Percentiles rank a stretch among this genome's conserved stretches.
Conservation (phyloP, 345 rosid species). For the Citrus unshiu region DNA sequence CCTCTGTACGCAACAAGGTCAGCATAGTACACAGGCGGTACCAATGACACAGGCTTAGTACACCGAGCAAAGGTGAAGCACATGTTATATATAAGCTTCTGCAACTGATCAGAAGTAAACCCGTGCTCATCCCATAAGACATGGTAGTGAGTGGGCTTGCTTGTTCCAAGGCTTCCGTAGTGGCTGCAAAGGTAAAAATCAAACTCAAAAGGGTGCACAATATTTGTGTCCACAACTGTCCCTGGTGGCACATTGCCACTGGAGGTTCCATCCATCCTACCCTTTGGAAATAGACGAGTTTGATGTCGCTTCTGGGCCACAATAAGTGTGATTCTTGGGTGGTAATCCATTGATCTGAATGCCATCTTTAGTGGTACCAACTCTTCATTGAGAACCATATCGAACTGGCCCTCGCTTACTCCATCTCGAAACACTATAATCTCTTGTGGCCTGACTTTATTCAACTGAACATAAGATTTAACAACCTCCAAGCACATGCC, state of each 20-base stretch:
- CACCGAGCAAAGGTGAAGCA: conserved; percentile 89
- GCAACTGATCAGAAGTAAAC: conserved; percentile 60
- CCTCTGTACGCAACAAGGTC: conserved; percentile 85
- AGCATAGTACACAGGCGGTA: conserved; percentile 84
- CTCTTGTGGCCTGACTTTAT: conserved; percentile 46
- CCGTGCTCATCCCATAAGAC: conserved; percentile 71
- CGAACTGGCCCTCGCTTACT: conserved; percentile 82
- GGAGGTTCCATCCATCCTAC: conserved; percentile 30
- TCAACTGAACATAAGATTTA: conserved; percentile 36
- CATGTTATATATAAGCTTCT: conserved; percentile 68
- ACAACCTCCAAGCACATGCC: conserved; percentile 69
- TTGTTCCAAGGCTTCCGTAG: conserved; percentile 73
- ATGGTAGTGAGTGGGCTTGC: conserved; percentile 85
- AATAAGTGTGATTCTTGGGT: conserved; percentile 63
- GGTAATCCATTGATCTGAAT: conserved; percentile 32
- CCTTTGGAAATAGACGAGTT: conserved; percentile 63
- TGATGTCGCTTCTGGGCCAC: conserved; percentile 83
- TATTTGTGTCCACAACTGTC: conserved; percentile 66
- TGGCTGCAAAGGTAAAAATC: conserved; percentile 86
- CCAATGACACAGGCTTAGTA: conserved; percentile 75
- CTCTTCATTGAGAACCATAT: conserved; percentile 86
- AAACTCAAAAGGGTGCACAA: conserved; percentile 71
- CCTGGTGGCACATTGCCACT: conserved; percentile 69
- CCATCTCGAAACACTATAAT: conserved; percentile 86
- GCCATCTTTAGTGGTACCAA: conserved; percentile 48